phyloP scores from a whole-genome alignment of 129 eudicot species.

The Lonicera japonica region DNA sequence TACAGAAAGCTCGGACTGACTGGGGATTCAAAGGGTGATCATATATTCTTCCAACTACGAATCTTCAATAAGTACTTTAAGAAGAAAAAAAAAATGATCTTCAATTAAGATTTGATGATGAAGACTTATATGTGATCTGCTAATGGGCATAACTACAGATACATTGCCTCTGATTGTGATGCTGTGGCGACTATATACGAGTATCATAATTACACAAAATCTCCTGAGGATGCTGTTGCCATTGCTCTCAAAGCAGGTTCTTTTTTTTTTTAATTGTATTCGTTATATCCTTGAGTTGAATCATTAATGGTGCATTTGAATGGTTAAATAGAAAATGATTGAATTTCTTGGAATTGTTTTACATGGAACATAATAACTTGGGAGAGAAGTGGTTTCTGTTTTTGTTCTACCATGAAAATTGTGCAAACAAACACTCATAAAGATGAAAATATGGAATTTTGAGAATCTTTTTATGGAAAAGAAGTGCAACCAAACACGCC shows the following conservation, averaged over 20 bases:
- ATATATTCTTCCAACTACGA: constrained; percentile 7
- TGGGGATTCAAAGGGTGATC: constrained; percentile 91
- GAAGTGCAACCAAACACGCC: too few relatives aligned
- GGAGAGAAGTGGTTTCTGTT: too few relatives aligned
- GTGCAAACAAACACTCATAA: too few relatives aligned
- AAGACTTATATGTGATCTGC: constrained; percentile 17
- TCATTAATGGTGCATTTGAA: too few relatives aligned
- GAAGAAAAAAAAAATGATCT: not conserved
- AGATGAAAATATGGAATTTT: too few relatives aligned
- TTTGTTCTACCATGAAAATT: too few relatives aligned
- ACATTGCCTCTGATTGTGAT: constrained; percentile 91
- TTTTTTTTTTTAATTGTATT: not conserved
- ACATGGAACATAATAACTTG: too few relatives aligned
- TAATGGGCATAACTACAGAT: constrained; percentile 43
- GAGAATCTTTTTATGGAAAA: too few relatives aligned
- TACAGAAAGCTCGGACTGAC: constrained; percentile 70
- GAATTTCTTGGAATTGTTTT: too few relatives aligned
- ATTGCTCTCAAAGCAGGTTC: constrained; percentile 90
- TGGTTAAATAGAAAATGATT: too few relatives aligned
- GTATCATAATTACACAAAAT: constrained; percentile 67
- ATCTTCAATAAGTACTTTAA: too few relatives aligned
- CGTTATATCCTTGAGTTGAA: too few relatives aligned
- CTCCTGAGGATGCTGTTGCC: constrained; percentile 91
- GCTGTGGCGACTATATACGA: constrained; percentile 97
- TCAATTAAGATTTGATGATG: not conserved